Conservation (phyloP, 257 asterid species). For the Solanum pinnatisectum region DNA sequence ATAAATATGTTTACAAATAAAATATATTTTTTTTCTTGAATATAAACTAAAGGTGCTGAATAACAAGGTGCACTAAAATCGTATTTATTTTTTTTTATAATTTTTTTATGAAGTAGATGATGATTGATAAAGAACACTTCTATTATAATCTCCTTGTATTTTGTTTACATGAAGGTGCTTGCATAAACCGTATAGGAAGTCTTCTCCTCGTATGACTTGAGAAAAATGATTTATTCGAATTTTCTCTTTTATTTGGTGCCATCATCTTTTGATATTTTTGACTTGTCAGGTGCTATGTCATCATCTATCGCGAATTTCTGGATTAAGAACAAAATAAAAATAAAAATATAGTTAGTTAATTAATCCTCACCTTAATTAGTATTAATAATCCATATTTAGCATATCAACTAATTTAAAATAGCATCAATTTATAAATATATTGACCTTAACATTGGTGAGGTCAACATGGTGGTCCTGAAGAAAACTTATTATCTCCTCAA, state of each 20-base stretch:
- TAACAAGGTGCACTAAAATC: background rate
- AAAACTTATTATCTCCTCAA: slow-evolving; percentile 4
- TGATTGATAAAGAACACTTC: background rate
- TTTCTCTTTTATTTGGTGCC: background rate
- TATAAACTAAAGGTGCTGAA: background rate
- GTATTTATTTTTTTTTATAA: background rate
- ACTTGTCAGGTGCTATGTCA: background rate
- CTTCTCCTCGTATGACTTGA: background rate
- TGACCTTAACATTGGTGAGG: slow-evolving; percentile 5
- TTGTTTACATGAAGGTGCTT: background rate
- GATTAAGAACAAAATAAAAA: background rate
- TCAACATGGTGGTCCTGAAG: slow-evolving; percentile 5
- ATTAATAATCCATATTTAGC: background rate
- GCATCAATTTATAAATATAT: background rate
- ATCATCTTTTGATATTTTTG: background rate
- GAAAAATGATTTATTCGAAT: background rate
- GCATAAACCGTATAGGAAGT: background rate
- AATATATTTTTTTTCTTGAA: background rate
- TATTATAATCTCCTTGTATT: background rate
- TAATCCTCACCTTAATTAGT: background rate
- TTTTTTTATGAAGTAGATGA: background rate
- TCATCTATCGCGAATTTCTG: background rate
- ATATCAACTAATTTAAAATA: background rate
- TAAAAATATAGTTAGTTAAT: background rate
- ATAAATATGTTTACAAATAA: background rate